Percentiles rank a stretch among this genome's conserved stretches.
Conservation (phyloP, 306 rosid genomes). For the Boehmeria nivea region DNA sequence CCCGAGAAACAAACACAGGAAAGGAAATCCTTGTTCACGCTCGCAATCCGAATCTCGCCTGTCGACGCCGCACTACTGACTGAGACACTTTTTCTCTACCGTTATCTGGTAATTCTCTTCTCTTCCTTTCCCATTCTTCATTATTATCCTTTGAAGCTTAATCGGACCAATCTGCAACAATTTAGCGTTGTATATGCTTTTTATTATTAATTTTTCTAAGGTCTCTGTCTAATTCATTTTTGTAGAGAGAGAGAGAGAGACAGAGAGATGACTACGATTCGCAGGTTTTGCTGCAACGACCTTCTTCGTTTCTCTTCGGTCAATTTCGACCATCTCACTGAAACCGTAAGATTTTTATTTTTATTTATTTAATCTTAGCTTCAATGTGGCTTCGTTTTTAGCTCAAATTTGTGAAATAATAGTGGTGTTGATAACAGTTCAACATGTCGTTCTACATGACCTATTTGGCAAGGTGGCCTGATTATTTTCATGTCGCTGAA, state of each 20-base stretch:
- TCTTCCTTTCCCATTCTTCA: too few species aligned
- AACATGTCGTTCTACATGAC: conserved; percentile 99
- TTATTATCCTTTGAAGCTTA: too few species aligned
- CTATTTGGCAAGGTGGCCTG: conserved; percentile 96
- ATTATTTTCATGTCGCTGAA: conserved; percentile 88
- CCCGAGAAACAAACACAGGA: too few species aligned
- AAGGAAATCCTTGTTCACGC: too few species aligned
- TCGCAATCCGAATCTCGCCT: too few species aligned
- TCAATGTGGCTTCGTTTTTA: neutral
- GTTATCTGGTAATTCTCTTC: too few species aligned
- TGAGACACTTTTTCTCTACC: too few species aligned
- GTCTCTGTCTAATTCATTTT: neutral
- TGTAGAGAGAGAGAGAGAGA: neutral
- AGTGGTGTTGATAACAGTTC: conserved; percentile 41
- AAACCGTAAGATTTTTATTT: conserved; percentile 49
- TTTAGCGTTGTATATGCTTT: too few species aligned
- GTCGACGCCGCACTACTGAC: too few species aligned
- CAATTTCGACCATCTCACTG: conserved; percentile 94
- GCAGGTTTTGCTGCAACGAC: conserved; percentile 94
- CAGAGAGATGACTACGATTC: conserved; percentile 70
- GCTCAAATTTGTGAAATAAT: neutral
- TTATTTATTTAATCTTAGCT: too few species aligned
- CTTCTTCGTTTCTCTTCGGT: conserved; percentile 84
- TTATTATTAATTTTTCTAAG: neutral
- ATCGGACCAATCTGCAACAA: too few species aligned